These are phyloP conservation scores for Phytopythium chamaehyphon DNA, from an alignment of 352 stramenopile genomes.

Conservation along the genomic window DNA sequence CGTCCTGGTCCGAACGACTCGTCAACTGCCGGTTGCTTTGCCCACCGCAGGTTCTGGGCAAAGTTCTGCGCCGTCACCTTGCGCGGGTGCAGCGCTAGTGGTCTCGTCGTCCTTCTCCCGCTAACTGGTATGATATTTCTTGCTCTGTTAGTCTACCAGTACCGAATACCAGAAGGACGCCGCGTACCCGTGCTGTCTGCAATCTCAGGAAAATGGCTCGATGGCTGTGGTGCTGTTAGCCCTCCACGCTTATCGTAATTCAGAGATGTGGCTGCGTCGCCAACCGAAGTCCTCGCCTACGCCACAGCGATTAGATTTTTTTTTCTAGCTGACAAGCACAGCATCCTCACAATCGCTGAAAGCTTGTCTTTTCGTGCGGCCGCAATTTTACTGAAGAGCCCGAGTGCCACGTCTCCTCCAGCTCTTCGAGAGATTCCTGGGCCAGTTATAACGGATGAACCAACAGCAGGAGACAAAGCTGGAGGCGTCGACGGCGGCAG, in stretches of 20 bases:
- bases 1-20: background rate
- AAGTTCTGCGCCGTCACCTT: constrained; percentile 35
- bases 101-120: background rate
- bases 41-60: constrained; percentile 43
- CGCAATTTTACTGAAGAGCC: constrained; percentile 74
- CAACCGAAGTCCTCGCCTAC: background rate
- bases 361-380: constrained; percentile 68
- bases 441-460: background rate
- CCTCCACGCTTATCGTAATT: constrained; percentile 1
- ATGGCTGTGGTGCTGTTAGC: background rate
- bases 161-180: too few relatives aligned
- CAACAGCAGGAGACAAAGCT: background rate
- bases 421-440: background rate
- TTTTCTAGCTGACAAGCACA: background rate
- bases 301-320: background rate
- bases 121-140: too few relatives aligned
- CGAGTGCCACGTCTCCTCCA: constrained; percentile 48
- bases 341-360: constrained; percentile 31
- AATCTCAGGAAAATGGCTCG: constrained; percentile 54
- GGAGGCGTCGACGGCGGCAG: background rate
- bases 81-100: constrained; percentile 15
- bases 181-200: constrained; percentile 24
- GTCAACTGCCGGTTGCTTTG: constrained; percentile 25
- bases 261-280: too few relatives aligned
- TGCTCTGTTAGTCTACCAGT: too few relatives aligned